These are phyloP conservation scores for Yamadazyma akitaensis DNA, from an alignment of 805 yeast species.

Conservation along the genomic window DNA sequence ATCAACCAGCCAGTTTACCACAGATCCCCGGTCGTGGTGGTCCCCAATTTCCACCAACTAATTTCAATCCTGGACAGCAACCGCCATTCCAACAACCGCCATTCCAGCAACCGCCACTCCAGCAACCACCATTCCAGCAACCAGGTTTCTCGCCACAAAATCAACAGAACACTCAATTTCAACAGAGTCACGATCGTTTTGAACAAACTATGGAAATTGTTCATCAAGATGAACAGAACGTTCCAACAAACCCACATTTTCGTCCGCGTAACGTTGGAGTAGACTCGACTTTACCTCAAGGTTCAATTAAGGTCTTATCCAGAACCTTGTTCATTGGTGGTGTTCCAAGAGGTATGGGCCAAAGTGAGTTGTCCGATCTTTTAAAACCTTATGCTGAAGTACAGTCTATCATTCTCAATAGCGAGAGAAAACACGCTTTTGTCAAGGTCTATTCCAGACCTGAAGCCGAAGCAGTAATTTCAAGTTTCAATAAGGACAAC, in stretches of 20 bases:
- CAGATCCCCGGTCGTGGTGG: conserved; percentile 12
- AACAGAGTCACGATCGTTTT: conserved; percentile 15
- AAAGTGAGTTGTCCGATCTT: conserved; percentile 62
- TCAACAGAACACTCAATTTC: conserved; percentile 3
- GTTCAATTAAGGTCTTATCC: conserved; percentile 75
- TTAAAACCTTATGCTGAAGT: conserved; percentile 87
- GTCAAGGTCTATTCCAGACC: conserved; percentile 88
- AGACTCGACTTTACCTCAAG: conserved; percentile 72
- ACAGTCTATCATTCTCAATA: conserved; percentile 83
- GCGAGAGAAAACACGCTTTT: conserved; percentile 91
- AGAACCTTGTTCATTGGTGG: conserved; percentile 95
- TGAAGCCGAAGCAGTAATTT: conserved; percentile 84
- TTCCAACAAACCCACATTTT: conserved; percentile 70
- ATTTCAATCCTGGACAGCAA: conserved; percentile 3
- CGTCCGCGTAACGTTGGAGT: conserved; percentile 70
- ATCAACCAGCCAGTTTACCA: conserved; percentile 14
- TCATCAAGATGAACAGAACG: conserved; percentile 56
- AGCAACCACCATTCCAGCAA: conserved; percentile 1
- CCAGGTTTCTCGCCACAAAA: neutral
- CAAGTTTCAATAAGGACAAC: conserved; percentile 68
- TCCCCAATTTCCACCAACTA: conserved; percentile 9
- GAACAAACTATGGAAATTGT: conserved; percentile 10
- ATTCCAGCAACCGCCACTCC: conserved; percentile 6
- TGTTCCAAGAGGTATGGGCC: conserved; percentile 79
- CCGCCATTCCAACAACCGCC: conserved; percentile 1